Evolutionary conservation across 805 yeast genomes (phyloP).

Genomic region (Saccharomycopsis selenospora): DNA sequence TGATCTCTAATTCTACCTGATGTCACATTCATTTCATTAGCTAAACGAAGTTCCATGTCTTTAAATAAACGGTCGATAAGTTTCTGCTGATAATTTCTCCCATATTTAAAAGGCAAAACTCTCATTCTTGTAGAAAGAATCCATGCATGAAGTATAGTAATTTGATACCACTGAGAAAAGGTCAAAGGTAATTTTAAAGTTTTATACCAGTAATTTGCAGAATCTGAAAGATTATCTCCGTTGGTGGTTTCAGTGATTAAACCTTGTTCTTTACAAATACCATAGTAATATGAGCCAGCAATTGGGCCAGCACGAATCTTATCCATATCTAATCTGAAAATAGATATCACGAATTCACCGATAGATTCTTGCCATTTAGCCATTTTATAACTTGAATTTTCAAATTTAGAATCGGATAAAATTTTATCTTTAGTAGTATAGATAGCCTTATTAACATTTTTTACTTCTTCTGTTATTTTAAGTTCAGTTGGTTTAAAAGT

Average conservation of each 20-base stretch:
- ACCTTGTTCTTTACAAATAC: conserved; percentile 81
- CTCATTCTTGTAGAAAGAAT: conserved; percentile 91
- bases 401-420: conserved; percentile 33
- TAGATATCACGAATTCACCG: conserved; percentile 56
- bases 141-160: conserved; percentile 89
- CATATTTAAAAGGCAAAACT: conserved; percentile 86
- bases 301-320: conserved; percentile 87
- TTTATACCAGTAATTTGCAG: conserved; percentile 81
- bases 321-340: conserved; percentile 82
- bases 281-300: conserved; percentile 84
- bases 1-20: conserved; percentile 78
- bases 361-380: conserved; percentile 47
- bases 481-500: neutral
- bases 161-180: conserved; percentile 94
- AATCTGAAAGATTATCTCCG: conserved; percentile 52
- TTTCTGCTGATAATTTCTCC: conserved; percentile 86
- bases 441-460: neutral
- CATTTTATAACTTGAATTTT: conserved; percentile 32
- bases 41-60: conserved; percentile 81
- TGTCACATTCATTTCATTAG: conserved; percentile 77
- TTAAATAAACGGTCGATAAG: conserved; percentile 81
- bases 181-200: conserved; percentile 77
- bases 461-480: neutral
- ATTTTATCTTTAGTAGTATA: conserved; percentile 11
- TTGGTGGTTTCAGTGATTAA: conserved; percentile 69